These are phyloP conservation scores for Anaeromyces robustus DNA, from an alignment of 192 early-diverging fungal species.

Conservation along the genomic window DNA sequence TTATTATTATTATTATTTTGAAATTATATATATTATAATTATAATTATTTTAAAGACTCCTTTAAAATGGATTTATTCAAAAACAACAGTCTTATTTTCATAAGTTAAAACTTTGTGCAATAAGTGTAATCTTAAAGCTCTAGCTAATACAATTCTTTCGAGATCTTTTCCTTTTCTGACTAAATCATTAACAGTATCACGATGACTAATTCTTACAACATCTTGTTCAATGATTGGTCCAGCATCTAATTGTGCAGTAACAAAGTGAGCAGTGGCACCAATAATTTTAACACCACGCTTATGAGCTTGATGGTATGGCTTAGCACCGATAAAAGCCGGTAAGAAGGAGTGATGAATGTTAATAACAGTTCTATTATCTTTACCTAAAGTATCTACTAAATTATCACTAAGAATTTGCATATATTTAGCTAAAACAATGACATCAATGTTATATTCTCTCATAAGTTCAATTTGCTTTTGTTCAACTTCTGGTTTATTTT, in stretches of 20 bases:
- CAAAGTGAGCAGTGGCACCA: slow-evolving; percentile 2
- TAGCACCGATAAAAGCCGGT: slow-evolving; percentile 2
- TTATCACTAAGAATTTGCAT: slow-evolving; percentile 2
- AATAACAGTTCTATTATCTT: not conserved
- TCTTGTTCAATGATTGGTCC: slow-evolving; percentile 6
- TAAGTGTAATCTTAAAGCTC: slow-evolving; percentile 1
- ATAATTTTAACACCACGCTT: slow-evolving; percentile 4
- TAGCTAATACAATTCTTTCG: slow-evolving; percentile 1
- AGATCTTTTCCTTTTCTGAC: slow-evolving; percentile 1
- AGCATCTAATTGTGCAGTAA: slow-evolving; percentile 3
- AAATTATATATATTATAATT: too few relatives aligned
- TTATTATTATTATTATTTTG: too few relatives aligned
- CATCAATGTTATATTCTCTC: slow-evolving; percentile 2
- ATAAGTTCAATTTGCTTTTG: not conserved
- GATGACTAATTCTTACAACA: not conserved
- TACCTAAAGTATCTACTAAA: not conserved
- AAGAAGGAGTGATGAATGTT: slow-evolving; percentile 6
- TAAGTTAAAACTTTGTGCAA: slow-evolving; percentile 2
- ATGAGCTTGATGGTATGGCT: slow-evolving; percentile 5
- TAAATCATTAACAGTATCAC: slow-evolving; percentile 4
- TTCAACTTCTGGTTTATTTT: slow-evolving; percentile 1
- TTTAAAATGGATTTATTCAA: not conserved
- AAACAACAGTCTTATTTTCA: slow-evolving; percentile 7
- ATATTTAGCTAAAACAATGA: slow-evolving; percentile 1
- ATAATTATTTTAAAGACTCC: too few relatives aligned